phyloP scores from a whole-genome alignment of 768 basidiomycete genomes.

The Butyriboletus loyo region DNA sequence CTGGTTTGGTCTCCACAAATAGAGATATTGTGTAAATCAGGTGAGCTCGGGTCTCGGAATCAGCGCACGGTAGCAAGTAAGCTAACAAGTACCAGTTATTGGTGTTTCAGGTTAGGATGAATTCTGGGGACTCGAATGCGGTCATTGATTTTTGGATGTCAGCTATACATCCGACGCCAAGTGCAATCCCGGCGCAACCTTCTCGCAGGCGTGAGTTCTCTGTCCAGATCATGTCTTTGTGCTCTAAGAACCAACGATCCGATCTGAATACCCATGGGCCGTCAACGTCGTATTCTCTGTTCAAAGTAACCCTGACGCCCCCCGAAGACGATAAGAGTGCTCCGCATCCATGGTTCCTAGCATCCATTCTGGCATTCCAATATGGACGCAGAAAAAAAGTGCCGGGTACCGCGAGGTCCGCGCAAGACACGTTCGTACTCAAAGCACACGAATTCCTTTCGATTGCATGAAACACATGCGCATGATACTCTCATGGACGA shows the following conservation, averaged over 20 bases:
- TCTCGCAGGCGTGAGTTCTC: not conserved
- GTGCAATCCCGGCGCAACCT: not conserved
- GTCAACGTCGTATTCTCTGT: not conserved
- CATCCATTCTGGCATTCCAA: not conserved
- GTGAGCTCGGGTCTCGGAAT: not conserved
- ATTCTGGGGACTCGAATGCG: not conserved
- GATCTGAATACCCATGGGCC: not conserved
- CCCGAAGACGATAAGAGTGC: not conserved
- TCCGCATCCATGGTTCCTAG: not conserved
- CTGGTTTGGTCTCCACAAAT: not conserved
- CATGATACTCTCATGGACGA: not conserved
- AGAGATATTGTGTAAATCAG: not conserved
- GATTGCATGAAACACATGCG: not conserved
- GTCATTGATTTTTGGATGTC: not conserved
- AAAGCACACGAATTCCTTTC: not conserved
- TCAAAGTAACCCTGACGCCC: not conserved
- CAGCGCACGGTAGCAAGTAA: not conserved
- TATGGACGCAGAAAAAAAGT: not conserved
- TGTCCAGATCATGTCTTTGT: not conserved
- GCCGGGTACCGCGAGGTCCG: not conserved
- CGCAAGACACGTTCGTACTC: slow-evolving; percentile 9
- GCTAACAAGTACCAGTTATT: not conserved
- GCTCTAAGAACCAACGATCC: too few species aligned
- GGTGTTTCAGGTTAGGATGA: not conserved
- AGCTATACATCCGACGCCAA: not conserved